Base-by-base conservation (phyloP, 345 rosid species). In the Psidium friedrichsthalianum region DNA sequence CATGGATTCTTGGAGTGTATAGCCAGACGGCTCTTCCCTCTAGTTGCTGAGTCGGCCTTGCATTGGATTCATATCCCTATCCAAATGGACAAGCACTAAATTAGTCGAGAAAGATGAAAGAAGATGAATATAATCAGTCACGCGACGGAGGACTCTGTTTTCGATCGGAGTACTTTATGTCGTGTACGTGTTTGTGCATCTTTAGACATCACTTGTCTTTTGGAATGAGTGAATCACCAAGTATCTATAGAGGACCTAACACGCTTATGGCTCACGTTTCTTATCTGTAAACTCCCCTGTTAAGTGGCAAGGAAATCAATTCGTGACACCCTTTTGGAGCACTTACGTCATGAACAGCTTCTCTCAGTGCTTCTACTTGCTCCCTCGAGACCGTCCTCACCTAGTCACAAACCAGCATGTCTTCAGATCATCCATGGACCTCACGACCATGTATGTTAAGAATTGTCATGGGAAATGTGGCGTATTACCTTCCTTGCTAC, bases 321-420 rank as follows among this genome's bases (percentile, higher is more conserved):
- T 42, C 44, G 44, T 42, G 44, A 42, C 44, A 42, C 44, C 44
- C 44, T 42, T 42, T 42, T 42, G 44, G 44, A 6, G 52, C 24
- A 61, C 89, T 64, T 82, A 82, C 89, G 54, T 96, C 94, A 21
- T 93, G 89, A 88, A 94, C 97, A 1, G 88, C 93, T 15, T 88
- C 86, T 82, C 85, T 91, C 24, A 95, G 64, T 55, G 90, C 92
- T 55, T 32, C 64, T 56, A 93, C 88, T 89, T 95, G 96, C 88
- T 93, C 93, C 89, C 85, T 88, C 47, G 98, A 92, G 36, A 92
- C 92, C 56, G 99, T 93, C 85, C 91, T 92, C 87, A 92, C 95
- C 98, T 93, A 53, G 47, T 20, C 57, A 84, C 10, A n/a, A 44
- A 47, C 55, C 24, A 82, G 55, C 36, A 32, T 8, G 78, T 21